Conservation (phyloP, 1,284 basidiomycete genomes). For the Ganoderma meredithae region DNA sequence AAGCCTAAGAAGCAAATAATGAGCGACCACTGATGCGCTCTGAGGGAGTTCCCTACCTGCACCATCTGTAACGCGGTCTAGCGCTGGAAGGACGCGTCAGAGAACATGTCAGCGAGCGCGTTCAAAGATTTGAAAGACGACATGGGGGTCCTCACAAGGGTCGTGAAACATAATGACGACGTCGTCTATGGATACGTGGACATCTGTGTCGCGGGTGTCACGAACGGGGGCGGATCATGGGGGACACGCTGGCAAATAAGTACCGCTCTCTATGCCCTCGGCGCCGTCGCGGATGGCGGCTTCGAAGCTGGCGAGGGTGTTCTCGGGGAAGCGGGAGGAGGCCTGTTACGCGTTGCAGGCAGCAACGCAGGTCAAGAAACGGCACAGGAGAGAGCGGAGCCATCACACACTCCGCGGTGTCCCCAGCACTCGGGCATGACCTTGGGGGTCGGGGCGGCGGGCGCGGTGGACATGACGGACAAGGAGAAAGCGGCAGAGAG, state of each 20-base stretch:
- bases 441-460: constrained; percentile 27
- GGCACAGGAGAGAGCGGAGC: constrained; percentile 19
- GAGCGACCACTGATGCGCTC: constrained; percentile 20
- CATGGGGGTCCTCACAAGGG: constrained; percentile 63
- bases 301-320: constrained; percentile 92
- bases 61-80: constrained; percentile 74
- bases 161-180: constrained; percentile 98
- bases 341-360: constrained; percentile 60
- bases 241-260: constrained; percentile 46
- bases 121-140: constrained; percentile 12
- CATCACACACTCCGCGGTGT: constrained; percentile 84
- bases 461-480: constrained; percentile 27
- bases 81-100: constrained; percentile 48
- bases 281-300: constrained; percentile 94
- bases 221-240: constrained; percentile 39
- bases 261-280: constrained; percentile 95
- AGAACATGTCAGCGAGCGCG: background rate
- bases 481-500: constrained; percentile 7
- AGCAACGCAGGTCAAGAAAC: constrained; percentile 23
- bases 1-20: constrained; percentile 51
- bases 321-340: constrained; percentile 88
- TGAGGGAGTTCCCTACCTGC: constrained; percentile 51
- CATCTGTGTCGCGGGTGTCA: constrained; percentile 70
- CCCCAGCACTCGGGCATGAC: constrained; percentile 83
- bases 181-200: constrained; percentile 92